phyloP scores from a whole-genome alignment of 176 grass and related monocot species.

The Hsuehochloa calcarea region DNA sequence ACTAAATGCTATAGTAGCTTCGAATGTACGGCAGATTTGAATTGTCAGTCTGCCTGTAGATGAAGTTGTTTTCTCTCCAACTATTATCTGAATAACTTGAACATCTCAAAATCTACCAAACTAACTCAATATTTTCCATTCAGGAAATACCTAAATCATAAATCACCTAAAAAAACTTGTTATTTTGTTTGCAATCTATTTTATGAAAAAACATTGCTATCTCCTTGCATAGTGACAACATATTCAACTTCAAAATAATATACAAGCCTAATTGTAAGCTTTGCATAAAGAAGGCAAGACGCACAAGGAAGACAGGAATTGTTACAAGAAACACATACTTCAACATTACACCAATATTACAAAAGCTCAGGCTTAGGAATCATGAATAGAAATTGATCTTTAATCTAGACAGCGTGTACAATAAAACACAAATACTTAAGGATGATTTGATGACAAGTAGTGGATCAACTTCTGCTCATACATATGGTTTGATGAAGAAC shows the following conservation, averaged over 20 bases:
- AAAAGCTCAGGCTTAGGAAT: background rate
- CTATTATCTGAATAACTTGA: slow-evolving; percentile 17
- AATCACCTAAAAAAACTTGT: background rate
- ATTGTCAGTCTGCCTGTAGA: background rate
- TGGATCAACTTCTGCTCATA: slow-evolving; percentile 1
- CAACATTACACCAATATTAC: background rate
- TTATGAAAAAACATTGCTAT: background rate
- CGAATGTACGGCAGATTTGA: background rate
- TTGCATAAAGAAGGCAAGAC: background rate
- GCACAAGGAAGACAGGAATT: background rate
- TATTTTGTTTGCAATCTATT: slow-evolving; percentile 12
- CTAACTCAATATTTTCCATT: slow-evolving; percentile 1
- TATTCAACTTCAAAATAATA: background rate
- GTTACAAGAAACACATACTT: slow-evolving; percentile 9
- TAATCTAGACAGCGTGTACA: background rate
- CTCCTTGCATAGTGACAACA: background rate
- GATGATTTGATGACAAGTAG: background rate
- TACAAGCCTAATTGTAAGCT: background rate
- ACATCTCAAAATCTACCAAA: background rate
- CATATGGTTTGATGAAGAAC: no score
- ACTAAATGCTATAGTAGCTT: background rate
- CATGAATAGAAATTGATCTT: background rate
- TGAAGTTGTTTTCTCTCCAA: background rate
- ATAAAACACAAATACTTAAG: background rate
- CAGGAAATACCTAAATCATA: background rate